Evolutionary conservation across 257 asterid genomes (phyloP).

Genomic region (Ehretia macrophylla): DNA sequence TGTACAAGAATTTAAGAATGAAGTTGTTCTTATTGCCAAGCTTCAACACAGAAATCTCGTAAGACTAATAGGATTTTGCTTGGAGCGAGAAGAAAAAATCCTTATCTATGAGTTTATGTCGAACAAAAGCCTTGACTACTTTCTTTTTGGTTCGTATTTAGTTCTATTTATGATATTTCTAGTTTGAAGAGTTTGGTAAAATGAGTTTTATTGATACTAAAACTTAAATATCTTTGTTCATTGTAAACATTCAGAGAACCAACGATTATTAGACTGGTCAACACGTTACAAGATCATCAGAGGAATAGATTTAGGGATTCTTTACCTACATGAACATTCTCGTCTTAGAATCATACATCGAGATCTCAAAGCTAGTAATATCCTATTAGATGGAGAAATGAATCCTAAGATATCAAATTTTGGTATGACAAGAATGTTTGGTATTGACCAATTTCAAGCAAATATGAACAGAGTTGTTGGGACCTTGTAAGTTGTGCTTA

Average conservation of each 20-base stretch:
- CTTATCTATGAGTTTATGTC: slow-evolving; percentile 27
- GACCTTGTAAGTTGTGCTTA: slow-evolving; percentile 21
- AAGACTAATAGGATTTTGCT: slow-evolving; percentile 22
- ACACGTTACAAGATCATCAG: slow-evolving; percentile 22
- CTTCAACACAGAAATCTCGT: slow-evolving; percentile 32
- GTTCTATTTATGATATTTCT: not conserved
- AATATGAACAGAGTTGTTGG: slow-evolving; percentile 23
- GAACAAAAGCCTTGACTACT: slow-evolving; percentile 23
- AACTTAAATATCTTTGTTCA: not conserved
- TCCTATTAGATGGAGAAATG: slow-evolving; percentile 28
- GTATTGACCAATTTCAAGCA: slow-evolving; percentile 14
- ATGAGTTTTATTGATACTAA: not conserved
- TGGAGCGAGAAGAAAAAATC: slow-evolving; percentile 23
- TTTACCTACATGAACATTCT: slow-evolving; percentile 38
- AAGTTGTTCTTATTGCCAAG: slow-evolving; percentile 17
- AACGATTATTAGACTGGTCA: slow-evolving; percentile 20
- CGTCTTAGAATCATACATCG: slow-evolving; percentile 32
- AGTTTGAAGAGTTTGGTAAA: not conserved
- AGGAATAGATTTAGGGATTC: slow-evolving; percentile 23
- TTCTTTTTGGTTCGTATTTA: slow-evolving; percentile 22
- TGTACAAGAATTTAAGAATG: slow-evolving; percentile 16
- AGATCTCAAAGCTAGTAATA: slow-evolving; percentile 34
- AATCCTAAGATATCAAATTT: slow-evolving; percentile 35
- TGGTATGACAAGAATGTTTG: slow-evolving; percentile 29
- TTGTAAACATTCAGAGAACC: slow-evolving; percentile 15